phyloP scores from a whole-genome alignment of 176 grass and related monocot species.

The Zea luxurians region DNA sequence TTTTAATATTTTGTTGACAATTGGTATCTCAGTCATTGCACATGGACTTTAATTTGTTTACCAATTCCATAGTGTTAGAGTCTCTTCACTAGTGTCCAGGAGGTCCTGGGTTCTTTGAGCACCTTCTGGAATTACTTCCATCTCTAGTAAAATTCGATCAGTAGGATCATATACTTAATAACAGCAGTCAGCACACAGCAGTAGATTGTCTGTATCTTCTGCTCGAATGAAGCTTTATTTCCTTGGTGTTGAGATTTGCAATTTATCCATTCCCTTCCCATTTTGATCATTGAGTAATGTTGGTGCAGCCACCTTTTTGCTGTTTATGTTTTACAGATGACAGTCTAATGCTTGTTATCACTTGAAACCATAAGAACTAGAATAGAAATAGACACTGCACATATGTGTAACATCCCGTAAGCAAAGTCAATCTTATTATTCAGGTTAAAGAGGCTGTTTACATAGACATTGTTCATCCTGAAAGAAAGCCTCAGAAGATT shows the following conservation, averaged over 20 bases:
- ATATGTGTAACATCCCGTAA: slow-evolving; percentile 45
- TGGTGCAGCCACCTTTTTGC: neutral
- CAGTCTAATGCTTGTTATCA: slow-evolving; percentile 30
- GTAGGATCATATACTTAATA: neutral
- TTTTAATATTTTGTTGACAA: slow-evolving; percentile 2
- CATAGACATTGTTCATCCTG: slow-evolving; percentile 70
- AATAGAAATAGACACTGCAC: slow-evolving; percentile 41
- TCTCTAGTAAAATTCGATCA: neutral
- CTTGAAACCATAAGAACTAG: slow-evolving; percentile 38
- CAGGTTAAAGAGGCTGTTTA: slow-evolving; percentile 77
- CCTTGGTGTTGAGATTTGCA: slow-evolving; percentile 9
- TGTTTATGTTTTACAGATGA: slow-evolving; percentile 14
- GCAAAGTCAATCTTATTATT: slow-evolving; percentile 71
- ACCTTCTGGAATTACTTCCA: slow-evolving; percentile 16
- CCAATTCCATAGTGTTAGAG: neutral
- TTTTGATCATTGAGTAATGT: slow-evolving; percentile 4
- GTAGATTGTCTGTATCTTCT: slow-evolving; percentile 11
- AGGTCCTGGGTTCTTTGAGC: neutral
- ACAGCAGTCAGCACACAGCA: neutral
- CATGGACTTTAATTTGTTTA: neutral
- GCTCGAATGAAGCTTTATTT: slow-evolving; percentile 14
- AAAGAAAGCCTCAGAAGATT: slow-evolving; percentile 80
- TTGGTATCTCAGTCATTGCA: neutral
- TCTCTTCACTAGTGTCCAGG: neutral
- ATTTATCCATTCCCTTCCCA: slow-evolving; percentile 6